These are phyloP conservation scores for Stromatinia cepivora DNA, from an alignment of 2,329 filamentous ascomycete species.

Conservation along the genomic window DNA sequence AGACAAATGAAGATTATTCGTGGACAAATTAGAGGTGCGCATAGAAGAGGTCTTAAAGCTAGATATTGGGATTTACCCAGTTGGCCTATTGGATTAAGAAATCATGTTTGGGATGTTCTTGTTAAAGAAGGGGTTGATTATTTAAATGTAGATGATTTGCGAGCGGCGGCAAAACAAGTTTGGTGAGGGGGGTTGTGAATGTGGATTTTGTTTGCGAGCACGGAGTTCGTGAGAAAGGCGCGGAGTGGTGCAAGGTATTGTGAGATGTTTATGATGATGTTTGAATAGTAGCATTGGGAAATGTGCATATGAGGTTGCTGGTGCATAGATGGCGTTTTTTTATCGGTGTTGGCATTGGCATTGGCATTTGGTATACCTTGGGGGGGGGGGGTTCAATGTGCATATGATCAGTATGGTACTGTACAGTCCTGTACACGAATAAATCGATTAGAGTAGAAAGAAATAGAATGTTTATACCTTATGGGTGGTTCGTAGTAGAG, in stretches of 20 bases:
- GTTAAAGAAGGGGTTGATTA: constrained; percentile 59
- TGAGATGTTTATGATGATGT: background rate
- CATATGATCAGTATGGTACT: background rate
- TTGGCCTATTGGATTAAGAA: constrained; percentile 56
- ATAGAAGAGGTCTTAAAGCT: constrained; percentile 54
- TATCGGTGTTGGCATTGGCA: background rate
- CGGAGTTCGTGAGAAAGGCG: background rate
- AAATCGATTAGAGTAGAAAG: background rate
- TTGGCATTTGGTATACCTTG: constrained; percentile 11
- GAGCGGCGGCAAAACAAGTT: constrained; percentile 39
- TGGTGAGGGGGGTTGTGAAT: constrained; percentile 27
- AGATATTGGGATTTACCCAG: constrained; percentile 61
- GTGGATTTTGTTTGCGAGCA: background rate
- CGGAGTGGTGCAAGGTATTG: background rate
- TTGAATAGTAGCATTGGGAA: background rate
- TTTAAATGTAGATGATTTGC: constrained; percentile 62
- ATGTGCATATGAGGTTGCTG: background rate
- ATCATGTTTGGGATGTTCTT: constrained; percentile 57
- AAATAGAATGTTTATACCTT: background rate
- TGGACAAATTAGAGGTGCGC: constrained; percentile 49
- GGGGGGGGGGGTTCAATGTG: background rate
- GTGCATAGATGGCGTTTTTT: constrained; percentile 11
- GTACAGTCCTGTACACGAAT: background rate
- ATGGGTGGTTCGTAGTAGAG: background rate
- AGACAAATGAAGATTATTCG: constrained; percentile 48